Evolutionary conservation across 75 land plant genomes (phyloP).

Genomic region (Gnetum montanum): DNA sequence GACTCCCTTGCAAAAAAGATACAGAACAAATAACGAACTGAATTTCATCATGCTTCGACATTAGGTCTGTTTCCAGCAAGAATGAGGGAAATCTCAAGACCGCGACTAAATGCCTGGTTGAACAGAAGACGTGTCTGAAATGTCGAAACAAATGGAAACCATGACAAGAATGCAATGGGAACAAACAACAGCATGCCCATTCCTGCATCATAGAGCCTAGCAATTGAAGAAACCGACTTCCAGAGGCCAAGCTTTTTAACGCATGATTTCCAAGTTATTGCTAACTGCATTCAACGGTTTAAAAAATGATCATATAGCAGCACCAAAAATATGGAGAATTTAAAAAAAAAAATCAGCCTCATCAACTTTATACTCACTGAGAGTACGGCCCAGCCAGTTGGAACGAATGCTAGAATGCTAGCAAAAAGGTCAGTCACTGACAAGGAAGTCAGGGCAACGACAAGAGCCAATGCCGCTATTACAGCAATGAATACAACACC

Average conservation of each 20-base stretch:
- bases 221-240: conserved; percentile 80
- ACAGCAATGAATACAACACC: conserved; percentile 50
- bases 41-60: conserved; percentile 24
- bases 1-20: no score
- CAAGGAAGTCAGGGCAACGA: conserved; percentile 39
- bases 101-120: conserved; percentile 97
- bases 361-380: conserved; percentile 50
- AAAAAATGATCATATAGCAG: background rate
- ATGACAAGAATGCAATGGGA: conserved; percentile 80
- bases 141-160: conserved; percentile 98
- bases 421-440: conserved; percentile 83
- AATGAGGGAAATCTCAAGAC: conserved; percentile 89
- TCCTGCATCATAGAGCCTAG: conserved; percentile 83
- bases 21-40: background rate
- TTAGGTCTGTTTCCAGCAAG: conserved; percentile 97
- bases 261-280: conserved; percentile 57
- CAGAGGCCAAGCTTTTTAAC: conserved; percentile 60
- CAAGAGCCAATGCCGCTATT: conserved; percentile 37
- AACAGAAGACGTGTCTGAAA: conserved; percentile 95
- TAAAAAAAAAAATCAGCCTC: background rate
- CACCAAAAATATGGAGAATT: background rate
- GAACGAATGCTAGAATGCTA: conserved; percentile 62
- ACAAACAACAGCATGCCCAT: conserved; percentile 85
- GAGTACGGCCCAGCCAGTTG: conserved; percentile 85
- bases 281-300: conserved; percentile 45